Base-by-base conservation (phyloP, 768 basidiomycete genomes). In the Favolaschia claudopus region DNA sequence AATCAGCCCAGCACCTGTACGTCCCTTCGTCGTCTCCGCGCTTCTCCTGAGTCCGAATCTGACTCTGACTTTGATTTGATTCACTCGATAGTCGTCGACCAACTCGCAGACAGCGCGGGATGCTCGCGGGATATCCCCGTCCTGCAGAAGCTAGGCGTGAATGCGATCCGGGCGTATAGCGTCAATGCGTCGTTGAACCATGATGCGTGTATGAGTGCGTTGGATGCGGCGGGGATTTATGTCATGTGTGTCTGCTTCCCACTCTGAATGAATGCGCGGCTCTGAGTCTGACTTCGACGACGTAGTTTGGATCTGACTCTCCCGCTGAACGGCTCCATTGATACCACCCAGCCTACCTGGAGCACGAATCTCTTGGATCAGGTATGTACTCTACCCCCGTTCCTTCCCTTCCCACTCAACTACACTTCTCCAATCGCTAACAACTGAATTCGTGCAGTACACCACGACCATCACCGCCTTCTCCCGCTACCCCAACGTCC, bases 251-350 rank as follows among this genome's bases (percentile, higher is more conserved):
- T n/a, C n/a, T n/a, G n/a, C n/a, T n/a, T n/a, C n/a, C n/a, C n/a
- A n/a, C n/a, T n/a, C n/a, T n/a, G n/a, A n/a, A n/a, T n/a, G n/a
- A n/a, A n/a, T n/a, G n/a, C n/a, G n/a, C n/a, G n/a, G n/a, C n/a
- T n/a, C n/a, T n/a, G n/a, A n/a, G n/a, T n/a, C n/a, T n/a, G n/a
- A n/a, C n/a, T n/a, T n/a, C n/a, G n/a, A n/a, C n/a, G n/a, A n/a
- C n/a, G n/a, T n/a, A n/a, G n/a, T n/a, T n/a, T n/a, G n/a, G n/a
- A n/a, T n/a, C n/a, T n/a, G n/a, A n/a, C n/a, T n/a, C n/a, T n/a
- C n/a, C n/a, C n/a, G n/a, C n/a, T n/a, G n/a, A n/a, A n/a, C n/a
- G 95, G 94, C 34, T 94, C 92, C 29, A 91, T 93, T 62, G 84
- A 94, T 74, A 87, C 93, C 29, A 66, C 72, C 36, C 67, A 77